These are phyloP conservation scores for Canavalia ensiformis DNA, from an alignment of 306 rosid genomes.

Conservation along the genomic window DNA sequence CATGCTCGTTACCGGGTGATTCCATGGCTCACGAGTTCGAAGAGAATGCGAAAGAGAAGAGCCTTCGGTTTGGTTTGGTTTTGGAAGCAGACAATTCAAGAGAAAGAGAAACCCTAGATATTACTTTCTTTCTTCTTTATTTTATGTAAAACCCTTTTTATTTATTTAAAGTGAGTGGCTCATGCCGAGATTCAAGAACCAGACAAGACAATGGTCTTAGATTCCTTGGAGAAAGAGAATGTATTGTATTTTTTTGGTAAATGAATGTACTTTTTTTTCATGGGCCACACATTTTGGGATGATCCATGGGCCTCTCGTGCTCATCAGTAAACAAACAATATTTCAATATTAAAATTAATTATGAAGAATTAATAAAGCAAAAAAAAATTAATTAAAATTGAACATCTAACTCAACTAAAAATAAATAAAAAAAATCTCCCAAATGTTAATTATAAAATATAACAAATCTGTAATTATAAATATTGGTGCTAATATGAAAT, in stretches of 20 bases:
- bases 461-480: too few species aligned
- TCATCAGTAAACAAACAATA: too few species aligned
- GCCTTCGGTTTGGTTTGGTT: background rate
- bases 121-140: background rate
- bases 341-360: too few species aligned
- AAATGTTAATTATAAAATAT: too few species aligned
- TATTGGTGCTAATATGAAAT: too few species aligned
- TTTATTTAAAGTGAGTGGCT: background rate
- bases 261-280: too few species aligned
- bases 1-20: slow-evolving; percentile 58
- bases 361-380: too few species aligned
- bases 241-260: background rate
- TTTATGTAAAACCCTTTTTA: slow-evolving; percentile 41
- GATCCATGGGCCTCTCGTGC: too few species aligned
- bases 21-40: slow-evolving; percentile 67
- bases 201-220: background rate
- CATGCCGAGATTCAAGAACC: background rate
- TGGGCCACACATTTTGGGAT: background rate
- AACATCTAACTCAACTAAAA: too few species aligned
- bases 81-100: background rate
- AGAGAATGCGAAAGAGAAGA: background rate
- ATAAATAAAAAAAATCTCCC: too few species aligned
- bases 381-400: too few species aligned
- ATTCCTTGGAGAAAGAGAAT: background rate
- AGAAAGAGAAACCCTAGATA: slow-evolving; percentile 50